Evolutionary conservation across 1,284 basidiomycete genomes (phyloP), one percentile per base, ranked within the genome.

Genomic region (Gomphus sp.): DNA sequence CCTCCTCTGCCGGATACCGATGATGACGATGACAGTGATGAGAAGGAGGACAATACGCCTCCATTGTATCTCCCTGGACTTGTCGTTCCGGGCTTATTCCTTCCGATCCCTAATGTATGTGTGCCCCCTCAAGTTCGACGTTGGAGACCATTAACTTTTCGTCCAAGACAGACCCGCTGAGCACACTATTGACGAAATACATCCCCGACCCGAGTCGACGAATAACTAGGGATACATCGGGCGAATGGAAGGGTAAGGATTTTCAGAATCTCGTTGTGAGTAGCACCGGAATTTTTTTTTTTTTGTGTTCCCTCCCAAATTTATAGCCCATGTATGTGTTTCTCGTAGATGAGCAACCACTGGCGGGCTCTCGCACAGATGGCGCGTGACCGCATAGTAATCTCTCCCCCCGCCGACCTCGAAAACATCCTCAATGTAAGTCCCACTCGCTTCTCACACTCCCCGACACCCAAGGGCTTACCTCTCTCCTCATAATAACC

Each of bases 361-460:
- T 92, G 89, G 89, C 78, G 89, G 52, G 82, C 88, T 0, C 68
- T 91, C 52, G 89, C 89, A 22, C 78, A 75, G 60, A 89, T 89
- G 82, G 87, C 89, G 31, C 78, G 85, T 66, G 89, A 91, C 67
- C 76, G 81, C 43, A 80, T 91, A 55, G 80, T 91, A 12, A 74
- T 77, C 28, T 74, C 85, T 33, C 78, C 86, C 61, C 84, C 89
- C 0, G 80, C 84, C 61, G 84, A 89, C 57, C 66, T 89, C 39
- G 67, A 71, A 22, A 74, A 80, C 60, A 79, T 91, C 59, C 74
- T 92, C 36, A 81, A 80, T 55, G 89, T 89, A 69, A 73, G 36
- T 48, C 39, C 22, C 1, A 33, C 8, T 16, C 28, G 8, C 9
- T 34, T n/a, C 37, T 11, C 28, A 34, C 18, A n/a, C 34, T 44